phyloP scores from a whole-genome alignment of 805 yeast genomes.

The Metschnikowia cerradonensis region DNA sequence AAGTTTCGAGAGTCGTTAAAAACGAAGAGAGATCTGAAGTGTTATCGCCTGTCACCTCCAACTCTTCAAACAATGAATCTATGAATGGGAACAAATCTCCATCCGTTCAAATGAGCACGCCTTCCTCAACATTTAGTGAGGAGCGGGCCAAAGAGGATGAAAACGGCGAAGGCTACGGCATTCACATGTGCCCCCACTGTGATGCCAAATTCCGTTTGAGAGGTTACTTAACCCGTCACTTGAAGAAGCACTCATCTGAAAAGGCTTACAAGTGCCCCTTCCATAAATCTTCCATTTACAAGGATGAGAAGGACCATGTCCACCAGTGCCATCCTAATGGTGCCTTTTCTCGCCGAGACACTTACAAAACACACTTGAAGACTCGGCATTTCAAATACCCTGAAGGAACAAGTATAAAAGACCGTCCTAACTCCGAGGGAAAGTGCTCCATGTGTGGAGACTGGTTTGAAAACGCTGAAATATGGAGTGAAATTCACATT shows the following conservation, averaged over 20 bases:
- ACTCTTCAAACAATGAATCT: slow-evolving; percentile 31
- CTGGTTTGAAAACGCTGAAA: slow-evolving; percentile 44
- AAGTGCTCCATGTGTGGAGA: slow-evolving; percentile 54
- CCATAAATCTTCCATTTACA: slow-evolving; percentile 34
- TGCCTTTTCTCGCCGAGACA: slow-evolving; percentile 56
- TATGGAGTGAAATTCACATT: slow-evolving; percentile 51
- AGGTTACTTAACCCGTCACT: slow-evolving; percentile 53
- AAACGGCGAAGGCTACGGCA: slow-evolving; percentile 10
- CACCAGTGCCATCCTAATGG: slow-evolving; percentile 55
- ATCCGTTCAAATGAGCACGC: slow-evolving; percentile 30
- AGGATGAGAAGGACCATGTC: slow-evolving; percentile 37
- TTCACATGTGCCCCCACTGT: slow-evolving; percentile 47
- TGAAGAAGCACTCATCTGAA: slow-evolving; percentile 46
- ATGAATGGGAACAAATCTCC: slow-evolving; percentile 19
- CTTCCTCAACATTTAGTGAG: slow-evolving; percentile 27
- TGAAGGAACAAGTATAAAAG: slow-evolving; percentile 47
- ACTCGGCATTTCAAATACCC: slow-evolving; percentile 57
- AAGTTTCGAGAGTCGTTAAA: slow-evolving; percentile 3
- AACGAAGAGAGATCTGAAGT: slow-evolving; percentile 7
- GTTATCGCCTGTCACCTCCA: slow-evolving; percentile 38
- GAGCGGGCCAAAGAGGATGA: slow-evolving; percentile 16
- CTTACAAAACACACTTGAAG: slow-evolving; percentile 55
- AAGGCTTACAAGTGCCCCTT: slow-evolving; percentile 57
- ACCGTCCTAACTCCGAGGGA: slow-evolving; percentile 42
- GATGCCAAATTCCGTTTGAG: slow-evolving; percentile 46